These are phyloP conservation scores for Xylariaceae sp. DNA, from an alignment of 2,329 filamentous ascomycete species.

Conservation along the genomic window DNA sequence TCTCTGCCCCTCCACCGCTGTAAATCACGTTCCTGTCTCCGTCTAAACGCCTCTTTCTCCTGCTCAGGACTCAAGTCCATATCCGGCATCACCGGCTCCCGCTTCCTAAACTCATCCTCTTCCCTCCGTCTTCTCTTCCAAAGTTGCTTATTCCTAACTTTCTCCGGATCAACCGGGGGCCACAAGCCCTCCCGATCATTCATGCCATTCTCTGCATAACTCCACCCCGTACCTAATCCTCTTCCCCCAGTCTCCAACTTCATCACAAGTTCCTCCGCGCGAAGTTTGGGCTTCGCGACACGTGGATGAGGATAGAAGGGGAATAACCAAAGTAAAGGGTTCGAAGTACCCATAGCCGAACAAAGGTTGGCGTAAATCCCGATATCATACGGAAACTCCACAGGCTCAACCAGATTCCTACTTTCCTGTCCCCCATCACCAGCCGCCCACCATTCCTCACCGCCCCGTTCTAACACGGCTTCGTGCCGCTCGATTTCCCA, in stretches of 20 bases:
- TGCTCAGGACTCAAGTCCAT: conserved; percentile 38
- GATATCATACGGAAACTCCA: conserved; percentile 82
- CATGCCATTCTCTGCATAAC: conserved; percentile 74
- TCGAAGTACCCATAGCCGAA: conserved; percentile 71
- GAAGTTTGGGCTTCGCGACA: conserved; percentile 34
- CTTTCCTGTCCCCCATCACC: conserved; percentile 35
- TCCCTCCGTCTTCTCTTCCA: conserved; percentile 36
- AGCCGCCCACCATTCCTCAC: conserved; percentile 38
- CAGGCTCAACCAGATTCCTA: conserved; percentile 52
- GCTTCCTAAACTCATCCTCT: conserved; percentile 20
- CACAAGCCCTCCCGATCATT: conserved; percentile 62
- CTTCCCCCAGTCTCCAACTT: conserved; percentile 24
- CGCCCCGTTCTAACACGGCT: conserved; percentile 44
- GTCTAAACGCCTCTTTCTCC: conserved; percentile 47
- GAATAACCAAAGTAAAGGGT: conserved; percentile 65
- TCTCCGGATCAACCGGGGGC: conserved; percentile 64
- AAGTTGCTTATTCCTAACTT: conserved; percentile 43
- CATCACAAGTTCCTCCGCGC: conserved; percentile 7
- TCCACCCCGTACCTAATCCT: conserved; percentile 45
- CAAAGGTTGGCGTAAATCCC: conserved; percentile 71
- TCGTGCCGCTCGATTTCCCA: conserved; percentile 71
- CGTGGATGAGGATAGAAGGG: conserved; percentile 58
- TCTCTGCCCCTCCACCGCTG: conserved; percentile 35
- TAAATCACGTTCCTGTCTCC: conserved; percentile 49
- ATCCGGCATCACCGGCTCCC: conserved; percentile 15